Base-by-base conservation (phyloP, 2,329 filamentous ascomycete species). In the Alternaria burnsii region DNA sequence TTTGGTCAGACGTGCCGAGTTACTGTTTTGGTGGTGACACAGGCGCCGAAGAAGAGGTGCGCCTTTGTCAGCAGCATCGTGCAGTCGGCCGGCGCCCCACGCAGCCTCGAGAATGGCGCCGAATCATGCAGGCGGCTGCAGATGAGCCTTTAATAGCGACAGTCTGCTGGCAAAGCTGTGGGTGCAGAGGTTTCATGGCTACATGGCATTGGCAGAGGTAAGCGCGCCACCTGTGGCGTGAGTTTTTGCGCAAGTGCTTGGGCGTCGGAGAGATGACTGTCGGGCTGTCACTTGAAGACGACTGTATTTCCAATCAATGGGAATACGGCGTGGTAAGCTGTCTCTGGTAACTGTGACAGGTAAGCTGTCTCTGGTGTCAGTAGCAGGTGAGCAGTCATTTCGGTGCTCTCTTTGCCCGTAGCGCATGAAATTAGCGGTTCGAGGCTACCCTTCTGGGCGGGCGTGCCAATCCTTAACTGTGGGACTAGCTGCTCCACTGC, bases 391-490 rank as follows among this genome's bases (percentile, higher is more conserved):
- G 32, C 32, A 36, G 53, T 52, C 30, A 30, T 50, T 43, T 51
- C 40, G 48, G 20, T 48, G 11, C 20, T 46, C 41, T 43, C 8
- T 44, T 50, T 22, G 53, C 30, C 34, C 9, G 48, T 40, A 26
- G 58, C 52, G 63, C 61, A 66, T 65, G 43, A 66, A 65, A 65
- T 66, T 56, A 62, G 41, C 58, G 42, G 58, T 55, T 59, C 61
- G 56, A 62, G 58, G 42, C 62, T 62, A 47, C 59, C 56, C 48
- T 55, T 65, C 54, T 56, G 52, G 55, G 50, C 52, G 40, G 55
- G 38, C 36, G 44, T 44, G 57, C 43, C 46, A 59, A 38, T 50
- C 38, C 57, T 55, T 43, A 40, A 47, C 41, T 36, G 43, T 46
- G 52, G 46, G 51, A 54, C 57, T 50, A 53, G 52, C 52, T 34